Base-by-base conservation (phyloP, 257 asterid species). In the Gentiana straminea region DNA sequence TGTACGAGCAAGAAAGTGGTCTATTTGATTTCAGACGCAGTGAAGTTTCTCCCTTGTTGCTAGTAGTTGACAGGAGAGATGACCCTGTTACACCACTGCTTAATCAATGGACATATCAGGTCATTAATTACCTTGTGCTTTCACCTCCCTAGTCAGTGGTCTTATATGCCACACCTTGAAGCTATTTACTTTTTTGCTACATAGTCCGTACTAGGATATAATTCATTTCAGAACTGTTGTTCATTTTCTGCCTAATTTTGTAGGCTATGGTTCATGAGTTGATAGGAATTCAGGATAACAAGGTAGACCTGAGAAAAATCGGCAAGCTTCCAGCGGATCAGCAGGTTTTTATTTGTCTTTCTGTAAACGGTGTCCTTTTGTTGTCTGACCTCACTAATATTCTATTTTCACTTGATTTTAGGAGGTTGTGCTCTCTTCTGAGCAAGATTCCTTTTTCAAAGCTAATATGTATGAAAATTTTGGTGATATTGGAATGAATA, bases 31-130 rank as follows among this genome's bases (percentile, higher is more conserved):
- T 91, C 68, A 80, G 98, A 57, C 83, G 97, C 48, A 57, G 96
- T 44, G 98, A 90, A 77, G 86, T 84, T 76, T 82, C 98, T 60
- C 96, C 96, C 1, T 67, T 90, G 79, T 76, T 90, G 80, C 83
- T 90, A 49, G 73, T 90, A 68, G 67, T 90, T 64, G 98, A 90
- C 73, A 82, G 98, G 70, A 77, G 98, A 64, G 98, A 90, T 75
- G 98, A 90, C 69, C 98, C 96, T 8, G 98, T 85, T 68, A 81
- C 94, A 58, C 85, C 98, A 54, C 75, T 91, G 63, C 95, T 91
- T 67, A 87, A 91, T 72, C 98, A 87, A 61, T 91, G 98, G 98
- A 87, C 98, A 13, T 91, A 85, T 79, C 98, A 92, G 98, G 98
- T 88, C 9, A 41, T 41, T 10, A 71, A 48, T 60, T 39, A 55